Evolutionary conservation across 345 rosid genomes (phyloP).

Genomic region (Passiflora organensis): DNA sequence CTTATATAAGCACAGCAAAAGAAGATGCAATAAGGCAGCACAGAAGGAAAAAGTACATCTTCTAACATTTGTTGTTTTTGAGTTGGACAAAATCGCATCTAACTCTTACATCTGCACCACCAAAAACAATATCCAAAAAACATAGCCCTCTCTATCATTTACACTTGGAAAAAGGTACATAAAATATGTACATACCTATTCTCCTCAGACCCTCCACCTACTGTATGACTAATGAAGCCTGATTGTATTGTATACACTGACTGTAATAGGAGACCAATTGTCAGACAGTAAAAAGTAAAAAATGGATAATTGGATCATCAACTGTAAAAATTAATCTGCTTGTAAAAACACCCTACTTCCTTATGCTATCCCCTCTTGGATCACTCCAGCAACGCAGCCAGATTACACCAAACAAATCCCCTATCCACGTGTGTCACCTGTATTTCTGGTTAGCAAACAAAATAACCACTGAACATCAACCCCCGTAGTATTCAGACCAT

Average conservation of each 20-base stretch:
- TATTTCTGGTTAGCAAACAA: conserved; percentile 21
- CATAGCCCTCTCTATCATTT: no score
- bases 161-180: no score
- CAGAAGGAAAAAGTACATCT: no score
- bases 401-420: neutral
- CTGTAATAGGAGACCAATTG: conserved; percentile 7
- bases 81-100: no score
- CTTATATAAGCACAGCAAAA: no score
- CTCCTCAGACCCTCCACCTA: conserved; percentile 1
- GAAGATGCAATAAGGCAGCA: no score
- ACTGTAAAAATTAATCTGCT: conserved; percentile 5
- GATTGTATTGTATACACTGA: neutral
- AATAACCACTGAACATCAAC: conserved; percentile 4
- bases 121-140: no score
- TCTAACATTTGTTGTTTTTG: no score
- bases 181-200: no score
- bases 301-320: conserved; percentile 2
- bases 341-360: neutral
- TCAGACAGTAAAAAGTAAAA: neutral
- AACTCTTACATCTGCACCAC: no score
- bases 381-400: conserved; percentile 1
- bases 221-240: conserved; percentile 12
- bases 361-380: neutral
- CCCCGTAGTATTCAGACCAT: conserved; percentile 46
- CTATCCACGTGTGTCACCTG: conserved; percentile 15